phyloP scores from a whole-genome alignment of 495 filamentous ascomycete genomes.

The Xylaria flabelliformis region DNA sequence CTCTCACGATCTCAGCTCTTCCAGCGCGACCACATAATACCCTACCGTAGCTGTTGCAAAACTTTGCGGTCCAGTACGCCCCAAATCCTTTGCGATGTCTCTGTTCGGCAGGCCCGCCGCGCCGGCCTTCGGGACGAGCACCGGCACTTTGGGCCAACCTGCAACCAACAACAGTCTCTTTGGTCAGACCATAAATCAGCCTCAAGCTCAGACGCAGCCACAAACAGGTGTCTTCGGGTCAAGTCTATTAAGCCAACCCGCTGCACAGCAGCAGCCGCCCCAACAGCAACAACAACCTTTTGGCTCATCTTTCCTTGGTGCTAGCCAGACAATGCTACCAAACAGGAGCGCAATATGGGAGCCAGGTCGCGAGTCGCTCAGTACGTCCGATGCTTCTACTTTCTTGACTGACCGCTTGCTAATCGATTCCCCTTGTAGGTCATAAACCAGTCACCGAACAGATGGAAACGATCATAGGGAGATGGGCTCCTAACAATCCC shows the following conservation, averaged over 20 bases:
- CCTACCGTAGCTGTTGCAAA: neutral
- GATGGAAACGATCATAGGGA: constrained; percentile 74
- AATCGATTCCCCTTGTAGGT: constrained; percentile 26
- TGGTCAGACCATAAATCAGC: constrained; percentile 30
- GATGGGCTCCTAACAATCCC: constrained; percentile 79
- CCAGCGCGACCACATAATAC: neutral
- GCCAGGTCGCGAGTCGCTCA: constrained; percentile 50
- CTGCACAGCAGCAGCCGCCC: constrained; percentile 21
- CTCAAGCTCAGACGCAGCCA: constrained; percentile 33
- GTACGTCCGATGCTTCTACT: constrained; percentile 38
- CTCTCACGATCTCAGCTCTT: neutral
- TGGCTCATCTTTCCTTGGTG: constrained; percentile 42
- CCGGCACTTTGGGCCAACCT: constrained; percentile 28
- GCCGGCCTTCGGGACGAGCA: constrained; percentile 31
- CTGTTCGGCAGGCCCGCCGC: constrained; percentile 36
- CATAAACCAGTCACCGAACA: constrained; percentile 88
- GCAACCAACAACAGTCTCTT: constrained; percentile 27
- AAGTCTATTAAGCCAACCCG: constrained; percentile 28
- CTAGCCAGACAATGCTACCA: constrained; percentile 42
- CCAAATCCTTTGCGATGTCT: constrained; percentile 27
- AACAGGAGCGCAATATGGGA: constrained; percentile 55
- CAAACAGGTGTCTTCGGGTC: constrained; percentile 29
- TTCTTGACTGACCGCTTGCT: constrained; percentile 15
- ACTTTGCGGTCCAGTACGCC: neutral
- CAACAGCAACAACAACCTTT: constrained; percentile 23